Conservation (phyloP, 2,329 filamentous ascomycete species). For the Aureobasidium sp. region DNA sequence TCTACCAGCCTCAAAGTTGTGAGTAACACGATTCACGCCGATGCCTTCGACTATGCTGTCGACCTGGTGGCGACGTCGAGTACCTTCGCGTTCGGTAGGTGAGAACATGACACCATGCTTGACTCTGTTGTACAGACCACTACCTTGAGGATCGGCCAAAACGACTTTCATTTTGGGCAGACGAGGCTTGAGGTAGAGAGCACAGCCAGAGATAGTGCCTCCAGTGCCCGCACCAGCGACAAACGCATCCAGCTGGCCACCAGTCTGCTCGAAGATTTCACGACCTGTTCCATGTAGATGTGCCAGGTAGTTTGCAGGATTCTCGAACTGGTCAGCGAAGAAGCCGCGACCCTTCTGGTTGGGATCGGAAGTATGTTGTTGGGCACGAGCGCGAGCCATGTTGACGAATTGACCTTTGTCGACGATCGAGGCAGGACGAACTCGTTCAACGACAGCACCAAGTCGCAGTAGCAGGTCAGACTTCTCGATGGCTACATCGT, state of each 20-base stretch:
- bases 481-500: constrained; percentile 84
- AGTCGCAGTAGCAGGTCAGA: constrained; percentile 80
- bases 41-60: constrained; percentile 96
- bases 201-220: constrained; percentile 83
- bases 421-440: constrained; percentile 87
- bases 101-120: constrained; percentile 96
- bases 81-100: constrained; percentile 79
- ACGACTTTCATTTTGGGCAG: constrained; percentile 60
- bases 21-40: constrained; percentile 88
- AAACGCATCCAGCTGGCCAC: constrained; percentile 71
- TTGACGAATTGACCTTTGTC: constrained; percentile 93
- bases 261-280: constrained; percentile 75
- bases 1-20: constrained; percentile 81
- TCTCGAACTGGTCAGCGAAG: constrained; percentile 97
- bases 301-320: constrained; percentile 75
- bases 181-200: constrained; percentile 69
- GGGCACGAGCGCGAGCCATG: constrained; percentile 67
- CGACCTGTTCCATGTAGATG: constrained; percentile 79
- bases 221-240: constrained; percentile 91
- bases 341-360: constrained; percentile 64
- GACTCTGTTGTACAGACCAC: constrained; percentile 84
- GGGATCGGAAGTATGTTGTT: constrained; percentile 56
- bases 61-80: constrained; percentile 78
- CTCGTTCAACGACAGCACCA: constrained; percentile 85
- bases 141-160: constrained; percentile 88